These are phyloP conservation scores for Colletotrichum neosansevieriae DNA, from an alignment of 2,329 filamentous ascomycete genomes.

Conservation along the genomic window DNA sequence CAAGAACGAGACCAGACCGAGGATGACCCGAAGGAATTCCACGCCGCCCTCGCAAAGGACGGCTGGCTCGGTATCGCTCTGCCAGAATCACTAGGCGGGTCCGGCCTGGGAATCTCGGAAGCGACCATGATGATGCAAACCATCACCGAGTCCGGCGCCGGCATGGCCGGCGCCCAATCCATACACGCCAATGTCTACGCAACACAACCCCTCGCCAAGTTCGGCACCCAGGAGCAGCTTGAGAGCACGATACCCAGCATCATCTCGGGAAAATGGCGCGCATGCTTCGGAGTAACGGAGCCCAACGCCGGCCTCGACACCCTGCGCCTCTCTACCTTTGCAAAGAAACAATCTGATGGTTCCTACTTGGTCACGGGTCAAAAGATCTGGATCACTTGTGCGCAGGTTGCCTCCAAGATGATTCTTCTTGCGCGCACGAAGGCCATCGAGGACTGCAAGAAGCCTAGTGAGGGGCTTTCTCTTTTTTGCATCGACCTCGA, in stretches of 20 bases:
- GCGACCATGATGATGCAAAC: constrained; percentile 91
- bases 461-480: constrained; percentile 80
- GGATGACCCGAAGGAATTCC: constrained; percentile 80
- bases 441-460: constrained; percentile 73
- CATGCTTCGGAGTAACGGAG: constrained; percentile 89
- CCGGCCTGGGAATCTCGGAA: constrained; percentile 82
- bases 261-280: constrained; percentile 77
- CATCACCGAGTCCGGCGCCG: constrained; percentile 81
- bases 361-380: constrained; percentile 79
- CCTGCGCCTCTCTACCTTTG: constrained; percentile 74
- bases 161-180: constrained; percentile 77
- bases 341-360: constrained; percentile 64
- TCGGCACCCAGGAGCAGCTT: constrained; percentile 75
- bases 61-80: constrained; percentile 87
- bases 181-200: constrained; percentile 79
- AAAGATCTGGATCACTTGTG: constrained; percentile 92
- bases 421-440: constrained; percentile 84
- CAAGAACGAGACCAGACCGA: constrained; percentile 77
- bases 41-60: constrained; percentile 78
- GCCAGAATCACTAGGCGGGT: constrained; percentile 79
- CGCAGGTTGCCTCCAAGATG: constrained; percentile 86
- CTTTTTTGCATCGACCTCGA: constrained; percentile 86
- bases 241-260: constrained; percentile 75
- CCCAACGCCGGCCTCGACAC: constrained; percentile 86
- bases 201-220: constrained; percentile 80